Evolutionary conservation across 1,284 basidiomycete genomes (phyloP), one percentile per base, ranked within the genome.

Genomic region (Rhodotorula sp.): DNA sequence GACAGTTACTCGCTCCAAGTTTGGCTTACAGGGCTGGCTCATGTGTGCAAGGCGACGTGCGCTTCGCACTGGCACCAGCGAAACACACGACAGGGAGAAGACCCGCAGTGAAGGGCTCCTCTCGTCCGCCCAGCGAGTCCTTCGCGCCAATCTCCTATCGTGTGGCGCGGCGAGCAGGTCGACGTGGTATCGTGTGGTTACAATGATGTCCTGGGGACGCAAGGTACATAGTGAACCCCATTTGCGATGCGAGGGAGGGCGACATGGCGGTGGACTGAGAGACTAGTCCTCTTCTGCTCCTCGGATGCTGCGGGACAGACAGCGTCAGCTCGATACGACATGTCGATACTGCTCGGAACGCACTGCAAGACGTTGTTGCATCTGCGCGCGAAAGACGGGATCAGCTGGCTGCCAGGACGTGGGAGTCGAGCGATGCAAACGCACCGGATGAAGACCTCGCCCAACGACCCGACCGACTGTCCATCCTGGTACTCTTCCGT

Each of bases 401-500:
- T 31, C 34, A 59, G 40, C 16, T 16, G 5, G 44, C 4, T 15
- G 4, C 26, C 20, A 13, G 5, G 26, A 10, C 8, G 47, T 22
- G 37, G 37, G 18, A 37, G 26, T 15, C 18, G 28, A 37, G 8
- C 11, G n/a, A 13, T 24, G 22, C 1, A n/a, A 20, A 63, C 88
- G 73, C 77, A 92, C 89, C 95, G 87, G 79, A 99, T 97, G 82
- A 99, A 97, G 62, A 99, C 94, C 83, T 99, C 96, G 75, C 96
- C 96, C 34, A 99, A 84, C 28, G 93, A 89, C 58, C 96, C 96
- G 76, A 93, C 96, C 22, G 93, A 94, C 81, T 92, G 88, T 61
- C 94, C 95, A 77, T 97, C 91, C 81, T 97, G 93, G 78, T 91
- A 95, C 82, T 99, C 96, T 81, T 99, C 96, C 4, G 96, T 94